Percentiles rank a stretch among this genome's conserved stretches.
These are phyloP conservation scores for Bacidia rubella DNA, from an alignment of 495 filamentous ascomycete species.

Conservation along the genomic window DNA sequence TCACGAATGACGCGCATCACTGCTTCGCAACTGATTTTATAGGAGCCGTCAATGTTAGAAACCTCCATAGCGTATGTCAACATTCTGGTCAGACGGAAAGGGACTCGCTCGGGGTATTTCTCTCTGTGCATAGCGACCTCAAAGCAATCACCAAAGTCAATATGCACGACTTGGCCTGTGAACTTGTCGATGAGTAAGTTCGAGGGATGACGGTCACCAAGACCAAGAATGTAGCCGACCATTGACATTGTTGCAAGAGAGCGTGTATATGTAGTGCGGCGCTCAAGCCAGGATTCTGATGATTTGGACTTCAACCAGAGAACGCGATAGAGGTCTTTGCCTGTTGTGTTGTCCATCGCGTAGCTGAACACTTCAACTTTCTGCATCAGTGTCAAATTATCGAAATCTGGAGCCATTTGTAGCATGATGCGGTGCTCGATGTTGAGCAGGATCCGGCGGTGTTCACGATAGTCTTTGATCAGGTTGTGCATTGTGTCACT, in stretches of 20 bases:
- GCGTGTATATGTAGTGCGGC: slow-evolving; percentile 93
- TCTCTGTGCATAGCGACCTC: slow-evolving; percentile 99
- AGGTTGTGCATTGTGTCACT: slow-evolving; percentile 92
- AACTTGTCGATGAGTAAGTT: slow-evolving; percentile 94
- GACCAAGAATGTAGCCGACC: slow-evolving; percentile 95
- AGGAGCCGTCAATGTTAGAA: slow-evolving; percentile 96
- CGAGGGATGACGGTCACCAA: slow-evolving; percentile 91
- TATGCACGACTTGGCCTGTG: slow-evolving; percentile 92
- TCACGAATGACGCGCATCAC: slow-evolving; percentile 94
- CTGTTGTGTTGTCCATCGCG: slow-evolving; percentile 95
- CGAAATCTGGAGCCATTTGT: slow-evolving; percentile 98
- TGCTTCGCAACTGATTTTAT: slow-evolving; percentile 91
- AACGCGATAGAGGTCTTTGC: slow-evolving; percentile 94
- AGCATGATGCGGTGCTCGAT: slow-evolving; percentile 99
- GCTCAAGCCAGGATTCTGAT: slow-evolving; percentile 92
- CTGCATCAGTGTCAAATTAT: slow-evolving; percentile 97
- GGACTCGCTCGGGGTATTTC: slow-evolving; percentile 95
- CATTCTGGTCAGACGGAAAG: slow-evolving; percentile 96
- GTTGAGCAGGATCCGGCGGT: slow-evolving; percentile 89
- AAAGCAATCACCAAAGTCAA: slow-evolving; percentile 98
- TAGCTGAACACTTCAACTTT: slow-evolving; percentile 99
- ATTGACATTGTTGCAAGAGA: slow-evolving; percentile 99
- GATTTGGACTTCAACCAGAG: slow-evolving; percentile 97
- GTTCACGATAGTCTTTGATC: slow-evolving; percentile 94
- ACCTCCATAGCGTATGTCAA: slow-evolving; percentile 99